Base-by-base conservation (phyloP, 805 yeast species). In the Myxozyma mucilagina region DNA sequence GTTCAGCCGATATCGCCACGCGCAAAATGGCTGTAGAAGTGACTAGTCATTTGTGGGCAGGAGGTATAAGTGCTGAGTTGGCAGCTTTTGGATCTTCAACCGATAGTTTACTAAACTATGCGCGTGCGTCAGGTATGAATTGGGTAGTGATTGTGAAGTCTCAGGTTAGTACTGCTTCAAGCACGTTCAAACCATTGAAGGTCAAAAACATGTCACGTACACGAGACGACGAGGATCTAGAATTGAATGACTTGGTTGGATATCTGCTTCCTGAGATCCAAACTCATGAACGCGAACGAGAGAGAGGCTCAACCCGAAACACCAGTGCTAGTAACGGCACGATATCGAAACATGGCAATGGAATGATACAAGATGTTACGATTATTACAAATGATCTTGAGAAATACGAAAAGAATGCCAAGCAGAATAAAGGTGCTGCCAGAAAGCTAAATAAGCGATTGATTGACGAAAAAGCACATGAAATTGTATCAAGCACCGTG, bases 81-180 rank as follows among this genome's bases (percentile, higher is more conserved):
- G 74, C 70, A 1, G 58, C 71, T 14, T 68, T 69, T 29, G 66
- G 71, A 29, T 55, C 73, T 11, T 74, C 83, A 0, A 71, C 4
- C 97, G 93, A 65, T 96, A 88, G 57, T 80, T 86, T 41, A 69
- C 83, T 8, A 79, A 82, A 16, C 79, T 47, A 81, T 39, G 96
- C 96, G 0, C 80, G 80, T 47, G 73, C 74, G 7, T 90, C 87
- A 62, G 90, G 92, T 20, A 87, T 86, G 14, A 86, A 84, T 51
- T 86, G 94, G 88, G 77, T 92, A 0, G 81, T 94, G 6, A 76
- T 88, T 39, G 84, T 93, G 54, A 89, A 89, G 70, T 96, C 89
- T 63, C 61, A 53, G 44, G 57, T 42, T 16, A 43, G 53, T 24
- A 47, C 39, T 29, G n/a, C 42, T 4, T 42, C 47, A 20, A 79